phyloP scores from a whole-genome alignment of 176 grass and related monocot genomes.

The Puccinellia tenuiflora region DNA sequence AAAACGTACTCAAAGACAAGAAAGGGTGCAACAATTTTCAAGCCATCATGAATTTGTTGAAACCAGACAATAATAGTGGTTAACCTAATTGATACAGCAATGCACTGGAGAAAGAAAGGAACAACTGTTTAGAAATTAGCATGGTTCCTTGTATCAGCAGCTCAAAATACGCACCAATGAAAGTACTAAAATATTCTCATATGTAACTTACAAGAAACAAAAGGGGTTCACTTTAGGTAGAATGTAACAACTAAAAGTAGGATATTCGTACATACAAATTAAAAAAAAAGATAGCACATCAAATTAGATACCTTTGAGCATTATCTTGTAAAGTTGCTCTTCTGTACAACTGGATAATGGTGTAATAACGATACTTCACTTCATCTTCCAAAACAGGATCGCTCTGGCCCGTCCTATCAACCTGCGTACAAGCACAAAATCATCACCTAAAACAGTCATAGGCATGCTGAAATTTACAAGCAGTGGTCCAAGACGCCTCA shows the following conservation, averaged over 20 bases:
- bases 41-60: background rate
- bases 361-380: constrained; percentile 95
- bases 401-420: constrained; percentile 64
- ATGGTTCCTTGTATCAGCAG: background rate
- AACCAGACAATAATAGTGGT: constrained; percentile 1
- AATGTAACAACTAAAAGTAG: background rate
- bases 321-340: constrained; percentile 96
- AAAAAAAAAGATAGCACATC: background rate
- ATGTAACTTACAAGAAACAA: background rate
- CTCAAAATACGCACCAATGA: background rate
- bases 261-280: background rate
- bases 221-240: background rate
- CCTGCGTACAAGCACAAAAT: constrained; percentile 44
- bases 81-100: background rate
- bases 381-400: constrained; percentile 95
- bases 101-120: background rate
- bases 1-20: constrained; percentile 1
- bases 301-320: constrained; percentile 69
- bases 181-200: constrained; percentile 4
- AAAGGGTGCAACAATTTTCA: background rate
- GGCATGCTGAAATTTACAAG: background rate
- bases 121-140: background rate
- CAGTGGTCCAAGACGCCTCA: background rate
- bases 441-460: background rate
- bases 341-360: constrained; percentile 92